A percentile compares a stretch with the other conserved stretches of the same genome.
These are phyloP conservation scores for Beauveria sp. DNA, from an alignment of 2,329 filamentous ascomycete genomes.

Conservation along the genomic window DNA sequence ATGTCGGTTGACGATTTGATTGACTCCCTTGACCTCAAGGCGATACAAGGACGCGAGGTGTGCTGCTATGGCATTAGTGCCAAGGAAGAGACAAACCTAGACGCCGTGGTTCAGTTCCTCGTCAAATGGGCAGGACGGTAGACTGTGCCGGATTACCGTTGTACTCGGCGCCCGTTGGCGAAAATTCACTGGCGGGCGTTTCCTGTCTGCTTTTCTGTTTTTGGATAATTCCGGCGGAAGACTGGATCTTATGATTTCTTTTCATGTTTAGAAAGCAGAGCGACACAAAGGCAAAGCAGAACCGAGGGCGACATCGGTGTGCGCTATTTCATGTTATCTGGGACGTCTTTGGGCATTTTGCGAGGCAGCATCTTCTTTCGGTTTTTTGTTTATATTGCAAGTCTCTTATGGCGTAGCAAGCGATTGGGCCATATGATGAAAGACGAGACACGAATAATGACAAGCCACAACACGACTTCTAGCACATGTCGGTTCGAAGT, in stretches of 20 bases:
- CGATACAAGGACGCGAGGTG: constrained; percentile 84
- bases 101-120: constrained; percentile 93
- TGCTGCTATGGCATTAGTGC: constrained; percentile 98
- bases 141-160: neutral
- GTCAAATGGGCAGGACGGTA: constrained; percentile 78
- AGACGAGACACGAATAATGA: constrained; percentile 13
- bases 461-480: neutral
- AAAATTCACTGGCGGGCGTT: neutral
- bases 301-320: constrained; percentile 12
- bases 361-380: neutral
- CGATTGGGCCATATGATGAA: constrained; percentile 6
- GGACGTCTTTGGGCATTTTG: constrained; percentile 9
- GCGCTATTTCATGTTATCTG: constrained; percentile 11
- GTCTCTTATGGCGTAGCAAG: constrained; percentile 9
- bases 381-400: constrained; percentile 1
- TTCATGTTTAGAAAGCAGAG: constrained; percentile 10
- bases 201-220: constrained; percentile 1
- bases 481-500: neutral
- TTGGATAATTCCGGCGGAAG: constrained; percentile 6
- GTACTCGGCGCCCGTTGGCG: neutral
- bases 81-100: constrained; percentile 97
- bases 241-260: constrained; percentile 1
- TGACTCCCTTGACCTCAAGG: constrained; percentile 82
- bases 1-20: constrained; percentile 92
- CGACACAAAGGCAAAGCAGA: constrained; percentile 11